Evolutionary conservation across 805 yeast species (phyloP), one percentile per base, ranked within the genome.

Genomic region (Maudiozyma pseudohumilis): DNA sequence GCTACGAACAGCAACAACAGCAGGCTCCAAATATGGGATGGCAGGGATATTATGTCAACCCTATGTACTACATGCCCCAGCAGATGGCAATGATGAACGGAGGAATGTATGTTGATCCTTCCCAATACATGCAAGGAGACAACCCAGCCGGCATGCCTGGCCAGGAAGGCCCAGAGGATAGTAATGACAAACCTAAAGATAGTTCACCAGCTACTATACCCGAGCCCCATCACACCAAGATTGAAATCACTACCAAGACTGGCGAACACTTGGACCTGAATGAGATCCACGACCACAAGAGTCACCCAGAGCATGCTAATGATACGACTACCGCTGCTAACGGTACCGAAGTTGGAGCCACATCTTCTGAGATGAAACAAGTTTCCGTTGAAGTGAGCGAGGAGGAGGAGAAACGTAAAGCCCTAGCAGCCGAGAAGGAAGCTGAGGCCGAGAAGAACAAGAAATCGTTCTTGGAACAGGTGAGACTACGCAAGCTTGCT

Each of bases 241-340:
- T 58, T 39, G 59, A 53, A 42, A 57, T 55, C 32, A 55, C 61
- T 6, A 54, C 58, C n/a, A 56, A 56, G 41, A 47, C 53, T 29
- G 61, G 61, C 25, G 58, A 58, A 39, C 52, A 46, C 36, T 38
- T 55, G 21, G 56, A 55, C 43, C 46, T 55, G 33, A 47, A 43
- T 21, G 52, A 51, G 7, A 45, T 54, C 12, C 56, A 52, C 31
- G 19, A 21, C 8, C 20, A 11, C n/a, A 31, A 31, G 11, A n/a
- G 25, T 17, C 33, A 31, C 15, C 36, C n/a, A 16, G n/a, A 33
- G 15, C 21, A 23, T n/a, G 20, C 3, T 12, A 27, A 10, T 12
- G 28, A 16, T n/a, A 17, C 31, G 11, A 13, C 3, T 5, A 17
- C 3, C 29, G n/a, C 27, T 18, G 8, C 19, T 12, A 18, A 16